These are phyloP conservation scores for Acacia melanoxylon DNA, from an alignment of 306 rosid species.

Conservation along the genomic window DNA sequence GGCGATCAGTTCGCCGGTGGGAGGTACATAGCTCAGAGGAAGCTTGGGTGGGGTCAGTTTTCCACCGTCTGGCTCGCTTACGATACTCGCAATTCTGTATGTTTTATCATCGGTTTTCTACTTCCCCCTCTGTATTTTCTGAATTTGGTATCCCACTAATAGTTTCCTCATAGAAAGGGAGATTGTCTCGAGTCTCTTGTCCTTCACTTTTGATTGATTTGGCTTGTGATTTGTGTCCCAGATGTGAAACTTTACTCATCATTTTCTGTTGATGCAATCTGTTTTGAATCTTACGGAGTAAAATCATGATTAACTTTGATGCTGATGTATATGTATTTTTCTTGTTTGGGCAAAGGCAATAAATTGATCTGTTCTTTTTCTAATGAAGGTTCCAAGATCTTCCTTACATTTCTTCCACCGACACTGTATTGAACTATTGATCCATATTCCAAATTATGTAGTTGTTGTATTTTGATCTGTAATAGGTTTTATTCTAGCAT, in stretches of 20 bases:
- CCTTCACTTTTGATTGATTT: conserved; percentile 11
- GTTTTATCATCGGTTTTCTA: conserved; percentile 29
- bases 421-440: background rate
- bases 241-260: background rate
- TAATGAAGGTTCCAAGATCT: conserved; percentile 12
- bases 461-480: background rate
- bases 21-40: conserved; percentile 84
- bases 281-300: background rate
- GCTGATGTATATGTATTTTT: background rate
- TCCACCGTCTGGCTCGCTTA: conserved; percentile 99
- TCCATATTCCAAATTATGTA: background rate
- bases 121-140: background rate
- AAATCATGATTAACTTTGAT: background rate
- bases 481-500: background rate
- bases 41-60: conserved; percentile 98
- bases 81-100: conserved; percentile 71
- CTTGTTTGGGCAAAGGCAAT: background rate
- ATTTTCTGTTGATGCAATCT: background rate
- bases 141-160: background rate
- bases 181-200: conserved; percentile 9
- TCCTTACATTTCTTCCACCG: background rate
- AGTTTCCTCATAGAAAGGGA: background rate
- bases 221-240: conserved; percentile 15
- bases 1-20: conserved; percentile 94
- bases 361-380: background rate